Evolutionary conservation across 371 early-diverging fungal genomes (phyloP), one percentile per base, ranked within the genome.

Genomic region (Dichotomocladium elegans): DNA sequence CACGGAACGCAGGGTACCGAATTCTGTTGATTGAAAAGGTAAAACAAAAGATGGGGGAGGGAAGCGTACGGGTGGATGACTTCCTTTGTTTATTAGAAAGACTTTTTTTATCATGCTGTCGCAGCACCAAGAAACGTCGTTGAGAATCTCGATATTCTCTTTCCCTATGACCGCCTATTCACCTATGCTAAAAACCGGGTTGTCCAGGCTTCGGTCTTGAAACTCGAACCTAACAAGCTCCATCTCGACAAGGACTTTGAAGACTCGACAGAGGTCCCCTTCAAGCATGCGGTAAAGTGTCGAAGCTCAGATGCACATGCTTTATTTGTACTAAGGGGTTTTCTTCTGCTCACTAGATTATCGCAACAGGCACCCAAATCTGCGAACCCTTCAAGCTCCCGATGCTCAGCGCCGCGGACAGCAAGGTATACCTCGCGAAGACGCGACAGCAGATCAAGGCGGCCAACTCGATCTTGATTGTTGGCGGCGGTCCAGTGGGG

Each of bases 401-500:
- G 9, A 29, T 49, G 26, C n/a, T 41, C 2, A 41, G 41, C 21
- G 40, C 30, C 17, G 72, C 67, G 11, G 64, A 56, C 3, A 68
- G 65, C 11, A 30, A 59, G 40, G 53, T 26, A 3, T 60, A 68
- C 21, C 60, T 78, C n/a, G 30, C 25, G 2, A 21, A 37, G 12
- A 48, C 68, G n/a, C 74, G 70, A 4, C 41, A 30, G 3, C 63
- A 63, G 11, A 30, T 85, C 33, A 58, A 63, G 12, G 40, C 41
- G 1, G 79, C 85, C 8, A 37, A 68, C n/a, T 63, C 71, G 0
- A 63, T 83, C 37, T 45, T 85, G 10, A 70, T 85, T 27, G 59
- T 81, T 4, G 85, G 85, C 33, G 81, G 82, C 41, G 82, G 84
- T 0, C 64, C 81, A 3, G 73, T 74, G 0, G 82, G 83, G 17